Conservation (phyloP, 352 stramenopile species). For the Phytophthora nicotianae region DNA sequence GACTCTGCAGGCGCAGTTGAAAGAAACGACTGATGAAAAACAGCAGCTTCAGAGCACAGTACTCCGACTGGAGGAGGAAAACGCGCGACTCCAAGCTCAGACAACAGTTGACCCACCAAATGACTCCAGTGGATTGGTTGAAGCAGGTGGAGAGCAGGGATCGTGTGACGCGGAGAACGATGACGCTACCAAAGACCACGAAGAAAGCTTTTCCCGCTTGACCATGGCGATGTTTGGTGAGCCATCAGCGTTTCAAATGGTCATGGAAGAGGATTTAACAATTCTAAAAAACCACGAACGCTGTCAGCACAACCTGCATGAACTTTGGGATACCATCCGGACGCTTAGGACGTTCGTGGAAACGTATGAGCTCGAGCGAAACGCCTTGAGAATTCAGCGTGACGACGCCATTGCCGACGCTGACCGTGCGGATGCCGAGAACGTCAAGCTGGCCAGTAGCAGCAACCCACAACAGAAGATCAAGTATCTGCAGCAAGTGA, state of each 20-base stretch:
- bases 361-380: conserved; percentile 56
- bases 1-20: conserved; percentile 21
- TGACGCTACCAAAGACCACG: conserved; percentile 8
- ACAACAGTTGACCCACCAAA: conserved; percentile 5
- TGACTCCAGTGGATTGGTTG: not conserved
- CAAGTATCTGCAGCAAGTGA: conserved; percentile 73
- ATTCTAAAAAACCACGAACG: conserved; percentile 50
- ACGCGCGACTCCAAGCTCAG: conserved; percentile 14
- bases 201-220: conserved; percentile 17
- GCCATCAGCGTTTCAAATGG: conserved; percentile 30
- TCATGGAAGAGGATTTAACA: conserved; percentile 32
- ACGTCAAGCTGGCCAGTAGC: conserved; percentile 59
- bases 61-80: conserved; percentile 24
- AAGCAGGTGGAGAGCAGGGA: conserved; percentile 4
- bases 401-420: conserved; percentile 63
- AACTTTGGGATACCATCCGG: conserved; percentile 69
- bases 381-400: conserved; percentile 54
- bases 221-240: conserved; percentile 28
- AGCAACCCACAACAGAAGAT: conserved; percentile 76
- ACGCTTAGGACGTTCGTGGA: conserved; percentile 69
- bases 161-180: conserved; percentile 2
- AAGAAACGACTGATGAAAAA: conserved; percentile 31
- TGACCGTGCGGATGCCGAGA: conserved; percentile 61
- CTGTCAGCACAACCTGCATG: conserved; percentile 69
- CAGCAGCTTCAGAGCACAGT: conserved; percentile 27